phyloP scores from a whole-genome alignment of 306 rosid species.

The Citrullus mucosospermus region DNA sequence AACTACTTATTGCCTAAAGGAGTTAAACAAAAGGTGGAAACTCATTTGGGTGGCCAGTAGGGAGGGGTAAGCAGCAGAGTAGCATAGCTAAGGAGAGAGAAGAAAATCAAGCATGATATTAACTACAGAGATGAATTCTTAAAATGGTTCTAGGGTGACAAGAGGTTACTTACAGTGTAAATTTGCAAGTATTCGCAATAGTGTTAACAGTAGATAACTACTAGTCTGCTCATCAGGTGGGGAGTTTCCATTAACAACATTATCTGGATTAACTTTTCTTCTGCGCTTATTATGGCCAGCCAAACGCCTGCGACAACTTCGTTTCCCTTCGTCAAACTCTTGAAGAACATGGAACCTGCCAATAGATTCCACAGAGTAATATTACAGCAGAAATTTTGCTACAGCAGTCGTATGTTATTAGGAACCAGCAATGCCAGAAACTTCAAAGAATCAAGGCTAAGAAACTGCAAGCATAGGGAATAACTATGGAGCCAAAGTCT shows the following conservation, averaged over 20 bases:
- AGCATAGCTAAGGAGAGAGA: slow-evolving; percentile 9
- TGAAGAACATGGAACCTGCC: slow-evolving; percentile 83
- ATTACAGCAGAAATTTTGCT: slow-evolving; percentile 11
- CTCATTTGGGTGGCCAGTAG: background rate
- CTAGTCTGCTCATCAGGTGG: slow-evolving; percentile 52
- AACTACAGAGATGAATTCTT: background rate
- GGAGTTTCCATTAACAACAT: slow-evolving; percentile 46
- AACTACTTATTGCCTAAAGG: background rate
- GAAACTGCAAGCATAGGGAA: background rate
- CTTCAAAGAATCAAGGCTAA: background rate
- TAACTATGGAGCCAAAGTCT: slow-evolving; percentile 7
- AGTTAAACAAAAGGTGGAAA: background rate
- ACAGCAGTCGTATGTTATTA: background rate
- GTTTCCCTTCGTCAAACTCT: slow-evolving; percentile 90
- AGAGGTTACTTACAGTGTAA: slow-evolving; percentile 47
- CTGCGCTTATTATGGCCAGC: slow-evolving; percentile 86
- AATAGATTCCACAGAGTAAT: slow-evolving; percentile 20
- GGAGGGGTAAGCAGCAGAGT: background rate
- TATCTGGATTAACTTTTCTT: slow-evolving; percentile 65
- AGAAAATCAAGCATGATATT: slow-evolving; percentile 1
- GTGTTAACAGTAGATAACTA: slow-evolving; percentile 52
- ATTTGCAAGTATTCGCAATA: slow-evolving; percentile 62
- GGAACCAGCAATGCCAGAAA: background rate
- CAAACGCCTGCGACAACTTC: slow-evolving; percentile 88
- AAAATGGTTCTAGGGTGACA: background rate